Evolutionary conservation across 129 eudicot species (phyloP).

Genomic region (Logfia minima): DNA sequence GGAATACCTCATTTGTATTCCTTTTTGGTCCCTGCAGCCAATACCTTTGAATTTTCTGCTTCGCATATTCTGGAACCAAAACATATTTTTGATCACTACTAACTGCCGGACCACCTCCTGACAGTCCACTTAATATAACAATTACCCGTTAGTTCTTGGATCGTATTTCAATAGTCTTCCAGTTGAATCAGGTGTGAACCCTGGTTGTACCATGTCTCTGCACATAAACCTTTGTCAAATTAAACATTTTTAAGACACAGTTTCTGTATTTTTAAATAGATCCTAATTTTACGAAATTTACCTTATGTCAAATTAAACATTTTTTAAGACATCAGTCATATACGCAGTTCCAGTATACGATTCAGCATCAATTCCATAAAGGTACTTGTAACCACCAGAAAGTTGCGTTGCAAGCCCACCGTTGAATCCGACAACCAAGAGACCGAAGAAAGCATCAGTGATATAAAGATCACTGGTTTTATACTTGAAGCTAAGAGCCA

Average conservation of each 20-base stretch:
- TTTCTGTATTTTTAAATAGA: too few relatives aligned
- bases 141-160: slow-evolving; percentile 19
- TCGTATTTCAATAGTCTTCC: slow-evolving; percentile 28
- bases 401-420: slow-evolving; percentile 39
- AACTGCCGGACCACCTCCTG: slow-evolving; percentile 31
- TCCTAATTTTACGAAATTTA: not conserved
- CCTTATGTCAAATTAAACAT: slow-evolving; percentile 32
- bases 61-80: slow-evolving; percentile 18
- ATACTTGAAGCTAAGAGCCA: slow-evolving; percentile 38
- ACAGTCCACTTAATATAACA: slow-evolving; percentile 20
- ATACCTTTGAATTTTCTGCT: slow-evolving; percentile 17
- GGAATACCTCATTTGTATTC: slow-evolving; percentile 18
- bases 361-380: slow-evolving; percentile 30
- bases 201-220: slow-evolving; percentile 23
- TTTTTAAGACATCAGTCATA: slow-evolving; percentile 30
- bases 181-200: slow-evolving; percentile 29
- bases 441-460: slow-evolving; percentile 33
- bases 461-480: slow-evolving; percentile 34
- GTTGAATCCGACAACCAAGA: slow-evolving; percentile 31
- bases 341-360: slow-evolving; percentile 28
- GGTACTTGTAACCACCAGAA: slow-evolving; percentile 22
- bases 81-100: slow-evolving; percentile 20
- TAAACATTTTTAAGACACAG: not conserved
- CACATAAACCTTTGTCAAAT: not conserved
- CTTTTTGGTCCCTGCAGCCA: slow-evolving; percentile 30